Evolutionary conservation across 495 filamentous ascomycete species (phyloP), one percentile per base, ranked within the genome.

Genomic region (Astrothelium macrocarpum): DNA sequence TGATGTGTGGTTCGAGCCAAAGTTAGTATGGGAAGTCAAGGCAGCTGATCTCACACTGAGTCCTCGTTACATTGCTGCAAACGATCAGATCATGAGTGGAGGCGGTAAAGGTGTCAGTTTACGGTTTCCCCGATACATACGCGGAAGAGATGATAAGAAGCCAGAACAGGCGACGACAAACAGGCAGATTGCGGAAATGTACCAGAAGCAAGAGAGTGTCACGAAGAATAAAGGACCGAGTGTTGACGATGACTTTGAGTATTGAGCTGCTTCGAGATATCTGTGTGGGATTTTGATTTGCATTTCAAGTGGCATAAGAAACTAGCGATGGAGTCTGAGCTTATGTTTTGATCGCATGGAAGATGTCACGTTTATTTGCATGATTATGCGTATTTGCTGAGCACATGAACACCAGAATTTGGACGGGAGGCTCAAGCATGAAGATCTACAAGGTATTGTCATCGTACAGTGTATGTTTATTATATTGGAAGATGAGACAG

Each of bases 171-270:
- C 94, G 39, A 97, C 93, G 26, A 88, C 79, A 23, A 88, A 82
- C 49, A 78, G 86, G 60, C 89, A 89, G 72, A 87, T 97, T 18
- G 91, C 91, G 5, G 94, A 98, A 75, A 95, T 98, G 92, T 98
- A 97, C 79, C 81, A 85, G 65, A 92, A 89, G 77, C 94, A 98
- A 78, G 92, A 96, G 75, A 85, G 85, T 60, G 90, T 96, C 32
- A 76, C 80, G 4, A 85, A 91, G 69, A 87, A 78, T 61, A 91
- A 91, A 75, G 86, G 84, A 1, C 85, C 87, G 25, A 86, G 85
- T 14, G 91, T 92, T 61, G 94, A 98, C 81, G 95, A 97, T 81
- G 91, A 97, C 77, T 98, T 96, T 77, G 94, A 98, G 78, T 98
- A 98, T 78, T 98, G 75, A 67, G 36, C 16, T 26, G 9, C 49